These are phyloP conservation scores for Cicer pinnatifidum DNA, from an alignment of 306 rosid species.

Conservation along the genomic window DNA sequence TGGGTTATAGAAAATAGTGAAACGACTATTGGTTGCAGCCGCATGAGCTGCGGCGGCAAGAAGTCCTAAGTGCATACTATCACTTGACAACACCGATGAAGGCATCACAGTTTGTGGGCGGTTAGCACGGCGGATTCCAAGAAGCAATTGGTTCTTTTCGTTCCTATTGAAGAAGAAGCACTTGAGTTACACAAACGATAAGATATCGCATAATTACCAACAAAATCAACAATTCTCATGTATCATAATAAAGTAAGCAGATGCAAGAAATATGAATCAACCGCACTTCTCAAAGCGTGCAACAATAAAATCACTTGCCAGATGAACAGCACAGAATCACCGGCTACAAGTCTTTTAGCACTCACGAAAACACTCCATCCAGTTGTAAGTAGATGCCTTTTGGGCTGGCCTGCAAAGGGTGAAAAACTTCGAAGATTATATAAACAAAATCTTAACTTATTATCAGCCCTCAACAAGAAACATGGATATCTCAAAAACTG, in stretches of 20 bases:
- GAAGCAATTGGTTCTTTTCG: slow-evolving; percentile 90
- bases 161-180: slow-evolving; percentile 60
- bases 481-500: background rate
- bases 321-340: slow-evolving; percentile 95
- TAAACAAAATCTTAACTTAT: slow-evolving; percentile 1
- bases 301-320: slow-evolving; percentile 60
- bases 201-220: background rate
- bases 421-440: slow-evolving; percentile 14
- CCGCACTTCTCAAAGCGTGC: background rate
- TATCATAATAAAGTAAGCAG: background rate
- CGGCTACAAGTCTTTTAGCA: slow-evolving; percentile 96
- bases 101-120: slow-evolving; percentile 98
- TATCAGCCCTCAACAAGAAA: slow-evolving; percentile 8
- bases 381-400: slow-evolving; percentile 96
- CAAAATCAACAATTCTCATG: background rate
- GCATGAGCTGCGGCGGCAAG: slow-evolving; percentile 99
- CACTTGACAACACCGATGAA: slow-evolving; percentile 95
- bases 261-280: slow-evolving; percentile 1
- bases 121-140: slow-evolving; percentile 89
- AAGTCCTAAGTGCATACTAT: slow-evolving; percentile 99
- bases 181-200: slow-evolving; percentile 28
- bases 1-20: slow-evolving; percentile 95
- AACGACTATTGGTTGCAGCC: slow-evolving; percentile 94
- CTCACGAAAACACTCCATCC: slow-evolving; percentile 99
- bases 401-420: slow-evolving; percentile 84